A percentile compares a stretch with the other conserved stretches of the same genome.
These are phyloP conservation scores for Sarocladium oryzae DNA, from an alignment of 2,329 filamentous ascomycete genomes.

Conservation along the genomic window DNA sequence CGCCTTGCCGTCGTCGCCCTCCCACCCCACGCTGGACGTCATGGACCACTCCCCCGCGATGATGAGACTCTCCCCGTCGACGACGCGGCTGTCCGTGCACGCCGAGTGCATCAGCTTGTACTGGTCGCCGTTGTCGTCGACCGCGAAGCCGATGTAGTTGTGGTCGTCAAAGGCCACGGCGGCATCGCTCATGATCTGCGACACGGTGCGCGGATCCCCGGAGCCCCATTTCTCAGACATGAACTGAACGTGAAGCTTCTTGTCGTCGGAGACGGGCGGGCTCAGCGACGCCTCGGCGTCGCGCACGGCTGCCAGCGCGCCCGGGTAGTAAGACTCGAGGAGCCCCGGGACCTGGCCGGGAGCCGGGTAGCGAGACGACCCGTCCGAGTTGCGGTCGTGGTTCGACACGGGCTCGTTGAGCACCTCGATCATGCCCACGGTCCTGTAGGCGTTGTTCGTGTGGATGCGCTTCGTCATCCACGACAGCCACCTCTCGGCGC, in stretches of 20 bases:
- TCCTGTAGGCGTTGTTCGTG: constrained; percentile 38
- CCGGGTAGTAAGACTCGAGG: constrained; percentile 17
- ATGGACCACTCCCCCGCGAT: constrained; percentile 55
- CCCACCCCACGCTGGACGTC: constrained; percentile 38
- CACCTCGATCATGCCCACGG: constrained; percentile 52
- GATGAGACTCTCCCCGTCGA: constrained; percentile 25
- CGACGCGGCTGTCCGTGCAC: constrained; percentile 39
- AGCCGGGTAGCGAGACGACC: constrained; percentile 19
- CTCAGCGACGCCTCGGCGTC: constrained; percentile 16
- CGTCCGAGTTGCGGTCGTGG: constrained; percentile 14
- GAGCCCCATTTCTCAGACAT: constrained; percentile 47
- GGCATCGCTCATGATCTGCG: constrained; percentile 28
- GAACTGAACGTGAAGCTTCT: constrained; percentile 37
- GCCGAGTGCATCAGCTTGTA: constrained; percentile 21
- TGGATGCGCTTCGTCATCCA: constrained; percentile 50
- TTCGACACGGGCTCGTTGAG: constrained; percentile 48
- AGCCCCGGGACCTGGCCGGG: constrained; percentile 18
- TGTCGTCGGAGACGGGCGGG: constrained; percentile 12
- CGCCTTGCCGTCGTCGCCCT: constrained; percentile 20
- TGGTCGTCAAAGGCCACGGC: constrained; percentile 50
- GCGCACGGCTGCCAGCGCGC: constrained; percentile 18
- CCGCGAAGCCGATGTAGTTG: constrained; percentile 31
- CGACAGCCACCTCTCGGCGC: constrained; percentile 47
- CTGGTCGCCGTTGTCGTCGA: constrained; percentile 13
- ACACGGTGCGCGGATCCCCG: constrained; percentile 23